These are phyloP conservation scores for Elaeis oleifera DNA, from an alignment of 202 grass and related monocot genomes.

Conservation along the genomic window DNA sequence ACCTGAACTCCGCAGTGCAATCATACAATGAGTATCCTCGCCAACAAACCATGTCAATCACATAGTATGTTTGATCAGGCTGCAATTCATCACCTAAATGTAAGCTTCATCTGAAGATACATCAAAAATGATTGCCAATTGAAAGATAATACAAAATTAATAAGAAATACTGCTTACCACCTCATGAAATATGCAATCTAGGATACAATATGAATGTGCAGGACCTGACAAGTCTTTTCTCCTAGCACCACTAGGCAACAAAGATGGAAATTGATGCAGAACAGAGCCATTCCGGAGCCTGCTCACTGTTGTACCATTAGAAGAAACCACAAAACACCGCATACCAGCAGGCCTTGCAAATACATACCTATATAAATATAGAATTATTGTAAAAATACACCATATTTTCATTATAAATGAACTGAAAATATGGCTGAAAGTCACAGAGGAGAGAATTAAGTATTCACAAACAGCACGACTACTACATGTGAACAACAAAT, in stretches of 20 bases:
- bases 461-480: too few species aligned
- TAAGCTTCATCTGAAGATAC: background rate
- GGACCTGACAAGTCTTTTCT: slow-evolving; percentile 58
- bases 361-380: slow-evolving; percentile 58
- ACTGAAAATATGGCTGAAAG: too few species aligned
- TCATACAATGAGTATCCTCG: slow-evolving; percentile 82
- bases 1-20: slow-evolving; percentile 67
- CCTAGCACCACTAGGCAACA: slow-evolving; percentile 70
- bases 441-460: too few species aligned
- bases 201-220: slow-evolving; percentile 76
- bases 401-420: background rate
- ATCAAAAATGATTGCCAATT: background rate
- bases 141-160: slow-evolving; percentile 1
- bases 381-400: background rate
- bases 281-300: slow-evolving; percentile 74
- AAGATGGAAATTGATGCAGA: slow-evolving; percentile 84
- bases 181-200: slow-evolving; percentile 98
- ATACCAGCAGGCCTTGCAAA: slow-evolving; percentile 73
- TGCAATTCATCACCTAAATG: slow-evolving; percentile 28
- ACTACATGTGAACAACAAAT: too few species aligned
- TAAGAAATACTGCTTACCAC: slow-evolving; percentile 18
- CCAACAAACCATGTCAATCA: slow-evolving; percentile 97
- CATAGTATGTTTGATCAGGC: slow-evolving; percentile 90
- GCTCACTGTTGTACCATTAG: slow-evolving; percentile 64
- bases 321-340: slow-evolving; percentile 79